Evolutionary conservation across 106 monocot species (phyloP), one percentile per base, ranked within the genome.

Genomic region (Hemerocallis citrina): DNA sequence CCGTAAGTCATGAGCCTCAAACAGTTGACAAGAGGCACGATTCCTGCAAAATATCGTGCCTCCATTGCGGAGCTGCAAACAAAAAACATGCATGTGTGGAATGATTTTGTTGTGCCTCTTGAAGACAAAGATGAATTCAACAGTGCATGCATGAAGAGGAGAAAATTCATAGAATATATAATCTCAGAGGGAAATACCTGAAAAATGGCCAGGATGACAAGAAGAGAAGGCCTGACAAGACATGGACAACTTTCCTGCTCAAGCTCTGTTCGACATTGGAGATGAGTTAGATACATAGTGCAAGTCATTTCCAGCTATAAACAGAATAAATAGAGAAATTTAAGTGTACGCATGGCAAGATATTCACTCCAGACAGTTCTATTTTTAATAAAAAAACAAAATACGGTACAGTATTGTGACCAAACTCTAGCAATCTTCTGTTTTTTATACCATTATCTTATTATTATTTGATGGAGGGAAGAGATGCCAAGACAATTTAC

Each of bases 231-330:
- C 98, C 92, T n/a, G 92, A 92, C 38, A 88, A 72, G 14, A 99
- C 84, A 74, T 92, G 98, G 50, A 92, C 92, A 61, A 80, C 22
- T 66, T 99, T 99, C 70, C 98, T 92, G 77, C 98, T 99, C 79
- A 92, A 65, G 40, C 65, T 92, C 98, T 99, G 91, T 33, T 73
- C 75, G 66, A 61, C 49, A 58, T 50, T 19, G 4, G 56, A 36
- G 19, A 34, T 36, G 27, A 50, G 52, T 67, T 46, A 59, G 48
- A 70, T 41, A 44, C 14, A 52, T 16, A 59, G 31, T 15, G 12
- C 33, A 57, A 34, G 21, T 43, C 45, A 55, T 25, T 29, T 22
- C 31, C 19, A 45, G 19, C 28, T 48, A 65, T 21, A 28, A 8
- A n/a, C n/a, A 39, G 39, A 22, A 15, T 4, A 60, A 47, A 50